Base-by-base conservation (phyloP, 1,284 basidiomycete genomes). In the Fistulinella cinereoalba region DNA sequence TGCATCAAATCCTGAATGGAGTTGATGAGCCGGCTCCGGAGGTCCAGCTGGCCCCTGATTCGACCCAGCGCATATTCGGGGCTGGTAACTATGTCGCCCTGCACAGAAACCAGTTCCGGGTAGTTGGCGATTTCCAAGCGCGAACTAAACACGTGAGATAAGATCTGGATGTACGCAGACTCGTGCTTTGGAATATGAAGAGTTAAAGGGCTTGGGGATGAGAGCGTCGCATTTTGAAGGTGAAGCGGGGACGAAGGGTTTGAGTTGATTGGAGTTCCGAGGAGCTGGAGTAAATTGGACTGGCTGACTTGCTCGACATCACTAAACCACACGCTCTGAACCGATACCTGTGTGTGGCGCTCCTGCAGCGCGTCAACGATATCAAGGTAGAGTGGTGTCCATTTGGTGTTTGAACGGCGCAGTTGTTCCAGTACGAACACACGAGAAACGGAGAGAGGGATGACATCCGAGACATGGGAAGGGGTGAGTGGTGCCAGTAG, bases 31-130 rank as follows among this genome's bases (percentile, higher is more conserved):
- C 81, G 76, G 22, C 75, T 72, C 18, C 90, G 80, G 54, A 83
- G 78, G 51, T 87, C 84, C 47, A 92, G 68, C 62, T 93, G 82
- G 5, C 88, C 89, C 23, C 92, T 83, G 36, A 94, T 85, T 50
- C 92, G 88, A 33, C 96, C 95, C 28, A 98, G 80, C 1, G 96
- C 95, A 64, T 88, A 98, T 62, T 98, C 92, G 2, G 96, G 96
- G 29, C 81, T 88, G 15, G 92, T 95, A 12, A 92, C 89, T 46
- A 82, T 65, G 40, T 77, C 69, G 19, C 91, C 88, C 54, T 86
- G 78, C 15, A 82, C 69, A 8, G 78, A 61, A 44, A 92, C 83
- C 18, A 87, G 76, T 15, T 79, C 71, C 0, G 92, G 92, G 15
- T 85, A 82, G 69, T 99, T 99, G 63, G 86, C 77, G 48, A 99